A percentile compares a stretch with the other conserved stretches of the same genome.
Evolutionary conservation across 306 rosid genomes (phyloP).

Genomic region (Cucurbita moschata): DNA sequence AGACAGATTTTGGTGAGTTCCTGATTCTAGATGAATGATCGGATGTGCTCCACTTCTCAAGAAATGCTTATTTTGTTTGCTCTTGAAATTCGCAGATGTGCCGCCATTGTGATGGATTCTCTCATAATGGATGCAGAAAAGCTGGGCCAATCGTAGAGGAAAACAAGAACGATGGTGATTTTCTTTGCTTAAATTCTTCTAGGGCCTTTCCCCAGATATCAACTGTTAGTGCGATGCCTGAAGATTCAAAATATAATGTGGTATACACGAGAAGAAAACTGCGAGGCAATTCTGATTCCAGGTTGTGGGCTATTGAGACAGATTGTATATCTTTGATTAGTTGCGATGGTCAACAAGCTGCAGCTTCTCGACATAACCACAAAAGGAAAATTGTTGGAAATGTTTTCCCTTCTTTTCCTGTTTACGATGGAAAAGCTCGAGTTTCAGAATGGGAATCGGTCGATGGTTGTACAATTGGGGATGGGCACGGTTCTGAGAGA

Average conservation of each 20-base stretch:
- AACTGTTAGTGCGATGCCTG: conserved; percentile 38
- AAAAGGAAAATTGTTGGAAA: conserved; percentile 21
- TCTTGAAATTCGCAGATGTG: conserved; percentile 70
- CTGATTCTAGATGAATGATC: neutral
- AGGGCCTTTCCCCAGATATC: conserved; percentile 33
- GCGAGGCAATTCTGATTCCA: conserved; percentile 16
- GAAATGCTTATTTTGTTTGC: conserved; percentile 13
- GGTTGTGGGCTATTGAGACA: conserved; percentile 12
- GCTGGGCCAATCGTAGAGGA: conserved; percentile 29
- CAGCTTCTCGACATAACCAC: conserved; percentile 26
- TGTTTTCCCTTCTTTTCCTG: conserved; percentile 11
- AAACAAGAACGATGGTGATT: conserved; percentile 24
- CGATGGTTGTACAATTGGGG: conserved; percentile 8
- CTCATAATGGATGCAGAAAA: conserved; percentile 35
- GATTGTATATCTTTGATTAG: conserved; percentile 34
- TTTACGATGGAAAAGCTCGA: conserved; percentile 9
- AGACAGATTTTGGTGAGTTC: neutral
- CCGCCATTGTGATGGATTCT: conserved; percentile 30
- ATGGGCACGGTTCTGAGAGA: conserved; percentile 17
- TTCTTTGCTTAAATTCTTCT: conserved; percentile 21
- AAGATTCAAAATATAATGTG: conserved; percentile 23
- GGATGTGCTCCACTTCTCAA: neutral
- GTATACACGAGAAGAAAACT: conserved; percentile 65
- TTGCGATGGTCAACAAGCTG: conserved; percentile 28
- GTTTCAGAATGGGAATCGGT: conserved; percentile 11